These are phyloP conservation scores for Coniochaeta pulveracea DNA, from an alignment of 2,329 filamentous ascomycete species.

Conservation along the genomic window DNA sequence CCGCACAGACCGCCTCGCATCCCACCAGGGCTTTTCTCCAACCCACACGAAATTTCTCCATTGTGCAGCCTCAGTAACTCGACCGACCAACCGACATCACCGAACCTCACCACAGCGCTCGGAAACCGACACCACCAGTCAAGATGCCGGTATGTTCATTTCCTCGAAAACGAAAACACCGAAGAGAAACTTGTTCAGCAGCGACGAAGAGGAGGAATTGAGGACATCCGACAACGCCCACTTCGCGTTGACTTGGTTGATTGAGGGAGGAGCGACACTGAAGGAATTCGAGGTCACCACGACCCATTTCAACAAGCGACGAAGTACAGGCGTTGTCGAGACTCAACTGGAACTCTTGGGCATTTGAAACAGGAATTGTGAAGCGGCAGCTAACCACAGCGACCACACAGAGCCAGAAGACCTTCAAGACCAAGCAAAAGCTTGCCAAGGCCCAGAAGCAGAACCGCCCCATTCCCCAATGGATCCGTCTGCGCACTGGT, in stretches of 20 bases:
- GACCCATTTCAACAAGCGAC: no score
- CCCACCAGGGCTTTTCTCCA: constrained; percentile 3
- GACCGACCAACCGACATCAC: constrained; percentile 4
- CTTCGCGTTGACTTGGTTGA: no score
- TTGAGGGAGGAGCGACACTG: no score
- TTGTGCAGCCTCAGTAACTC: background rate
- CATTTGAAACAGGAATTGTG: no score
- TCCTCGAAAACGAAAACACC: no score
- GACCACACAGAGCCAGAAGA: constrained; percentile 84
- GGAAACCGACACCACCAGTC: constrained; percentile 19
- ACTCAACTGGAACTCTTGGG: no score
- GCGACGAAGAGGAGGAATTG: no score
- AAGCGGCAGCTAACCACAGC: background rate
- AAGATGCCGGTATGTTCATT: constrained; percentile 30
- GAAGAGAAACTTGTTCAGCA: no score
- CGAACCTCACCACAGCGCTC: constrained; percentile 2
- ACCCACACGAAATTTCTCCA: constrained; percentile 4
- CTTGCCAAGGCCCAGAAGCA: constrained; percentile 99
- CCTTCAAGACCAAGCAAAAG: constrained; percentile 99
- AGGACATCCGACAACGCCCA: no score
- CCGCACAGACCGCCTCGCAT: no score
- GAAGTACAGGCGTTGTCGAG: no score
- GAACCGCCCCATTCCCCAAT: constrained; percentile 99
- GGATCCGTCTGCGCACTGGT: constrained; percentile 95
- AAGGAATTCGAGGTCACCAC: no score